phyloP scores from a whole-genome alignment of 2,329 filamentous ascomycete genomes.

The Cordyceps fumosorosea region DNA sequence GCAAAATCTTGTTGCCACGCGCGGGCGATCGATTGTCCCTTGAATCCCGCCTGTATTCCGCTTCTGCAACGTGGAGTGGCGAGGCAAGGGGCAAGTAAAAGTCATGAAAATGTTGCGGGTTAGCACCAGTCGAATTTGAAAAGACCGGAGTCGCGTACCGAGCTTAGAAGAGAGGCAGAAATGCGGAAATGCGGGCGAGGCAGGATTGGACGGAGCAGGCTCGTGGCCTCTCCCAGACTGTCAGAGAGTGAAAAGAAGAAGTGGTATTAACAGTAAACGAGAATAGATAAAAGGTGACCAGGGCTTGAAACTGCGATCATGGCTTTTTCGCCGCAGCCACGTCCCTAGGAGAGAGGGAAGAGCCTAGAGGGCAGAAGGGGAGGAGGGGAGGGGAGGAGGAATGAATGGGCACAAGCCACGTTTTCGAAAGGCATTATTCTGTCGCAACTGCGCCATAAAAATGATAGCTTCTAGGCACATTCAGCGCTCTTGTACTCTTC shows the following conservation, averaged over 20 bases:
- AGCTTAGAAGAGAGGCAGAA: background rate
- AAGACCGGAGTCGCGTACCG: background rate
- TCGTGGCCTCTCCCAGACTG: background rate
- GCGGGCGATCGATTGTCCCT: background rate
- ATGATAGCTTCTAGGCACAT: background rate
- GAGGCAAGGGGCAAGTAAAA: background rate
- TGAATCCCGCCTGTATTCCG: no score
- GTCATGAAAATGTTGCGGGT: background rate
- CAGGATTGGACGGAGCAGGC: background rate
- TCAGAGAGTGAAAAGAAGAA: background rate
- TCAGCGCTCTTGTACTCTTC: background rate
- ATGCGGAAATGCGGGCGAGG: background rate
- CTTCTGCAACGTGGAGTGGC: background rate
- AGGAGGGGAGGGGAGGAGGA: background rate
- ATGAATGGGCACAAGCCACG: background rate
- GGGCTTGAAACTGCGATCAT: background rate
- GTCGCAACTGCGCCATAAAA: background rate
- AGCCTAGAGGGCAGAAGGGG: background rate
- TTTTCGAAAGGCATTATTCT: background rate
- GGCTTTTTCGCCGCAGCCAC: background rate
- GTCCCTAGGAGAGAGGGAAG: background rate
- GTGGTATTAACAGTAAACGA: background rate
- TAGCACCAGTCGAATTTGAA: background rate
- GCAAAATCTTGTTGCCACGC: background rate
- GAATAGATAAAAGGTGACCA: background rate